Base-by-base conservation (phyloP, 2,329 filamentous ascomycete genomes). In the Paraphaeosphaeria sporulosa region DNA sequence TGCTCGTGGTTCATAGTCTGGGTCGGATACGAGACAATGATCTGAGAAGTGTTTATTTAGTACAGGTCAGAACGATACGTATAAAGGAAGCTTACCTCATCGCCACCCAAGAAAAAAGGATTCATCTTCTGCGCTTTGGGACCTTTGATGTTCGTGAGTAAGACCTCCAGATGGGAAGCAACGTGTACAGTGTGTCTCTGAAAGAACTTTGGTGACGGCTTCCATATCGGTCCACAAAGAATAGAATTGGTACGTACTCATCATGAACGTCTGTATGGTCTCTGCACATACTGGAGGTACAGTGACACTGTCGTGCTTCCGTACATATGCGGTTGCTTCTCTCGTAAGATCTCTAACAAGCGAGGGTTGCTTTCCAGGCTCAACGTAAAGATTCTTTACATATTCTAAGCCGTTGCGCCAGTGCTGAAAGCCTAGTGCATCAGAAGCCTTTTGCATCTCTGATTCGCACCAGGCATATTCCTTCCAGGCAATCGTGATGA, bases 61-160 rank as follows among this genome's bases (percentile, higher is more conserved):
- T 8, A 21, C 5, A 21, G 2, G 19, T 21, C 12, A 34, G 10
- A 15, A 9, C n/a, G 4, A 21, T 23, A 13, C 4, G 6, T 19
- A n/a, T 2, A 4, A 7, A 2, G 5, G 9, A 13, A 32, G 34
- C 47, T n/a, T 50, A 50, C 47, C n/a, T 46, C 42, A 0, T 78
- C 74, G 0, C 86, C 86, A 5, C 86, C 86, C 0, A 88, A 80
- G 74, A 88, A 88, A 73, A 88, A 88, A 0, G 86, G 86, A 12
- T 83, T 84, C 2, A 84, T 80, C 59, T 83, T 85, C 64, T 89
- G 86, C 25, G 70, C 74, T 30, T 78, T 78, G 0, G 85, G 81
- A 7, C 44, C 44, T 47, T n/a, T 23, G 13, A 27, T 17, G 19
- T 15, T 47, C 17, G 44, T 27, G 10, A 32, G 30, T 32, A 9